Percentiles rank a stretch among this genome's conserved stretches.
Evolutionary conservation across 345 rosid genomes (phyloP).

Genomic region (Gossypium longicalyx): DNA sequence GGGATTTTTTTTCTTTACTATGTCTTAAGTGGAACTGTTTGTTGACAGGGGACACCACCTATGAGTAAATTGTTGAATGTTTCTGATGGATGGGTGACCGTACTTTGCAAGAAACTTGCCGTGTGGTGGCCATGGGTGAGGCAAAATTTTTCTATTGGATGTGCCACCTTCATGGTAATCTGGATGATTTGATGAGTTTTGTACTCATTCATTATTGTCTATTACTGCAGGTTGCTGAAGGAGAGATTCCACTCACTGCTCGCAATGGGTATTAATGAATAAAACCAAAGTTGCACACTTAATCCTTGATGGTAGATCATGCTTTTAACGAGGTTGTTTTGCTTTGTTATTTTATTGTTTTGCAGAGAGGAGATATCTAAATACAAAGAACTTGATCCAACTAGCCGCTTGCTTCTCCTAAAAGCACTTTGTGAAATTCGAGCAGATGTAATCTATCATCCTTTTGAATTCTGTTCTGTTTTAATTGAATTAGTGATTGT

Average conservation of each 20-base stretch:
- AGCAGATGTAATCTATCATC: slow-evolving; percentile 44
- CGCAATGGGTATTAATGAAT: slow-evolving; percentile 48
- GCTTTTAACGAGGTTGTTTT: slow-evolving; percentile 1
- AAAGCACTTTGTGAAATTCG: slow-evolving; percentile 91
- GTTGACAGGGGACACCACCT: slow-evolving; percentile 69
- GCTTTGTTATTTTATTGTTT: slow-evolving; percentile 20
- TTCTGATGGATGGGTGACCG: slow-evolving; percentile 72
- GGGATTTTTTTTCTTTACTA: not conserved
- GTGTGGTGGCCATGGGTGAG: slow-evolving; percentile 89
- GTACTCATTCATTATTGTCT: not conserved
- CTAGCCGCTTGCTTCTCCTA: slow-evolving; percentile 49
- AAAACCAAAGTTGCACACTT: not conserved
- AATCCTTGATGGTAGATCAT: slow-evolving; percentile 7
- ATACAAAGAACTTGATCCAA: slow-evolving; percentile 62
- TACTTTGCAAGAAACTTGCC: slow-evolving; percentile 65
- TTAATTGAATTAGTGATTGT: not conserved
- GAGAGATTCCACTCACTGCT: slow-evolving; percentile 55
- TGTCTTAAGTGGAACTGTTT: slow-evolving; percentile 5
- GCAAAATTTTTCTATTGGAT: slow-evolving; percentile 1
- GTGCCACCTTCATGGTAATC: not conserved
- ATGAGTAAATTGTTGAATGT: slow-evolving; percentile 44
- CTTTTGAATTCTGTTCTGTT: slow-evolving; percentile 13
- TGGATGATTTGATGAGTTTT: slow-evolving; percentile 1
- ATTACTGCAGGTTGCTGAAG: slow-evolving; percentile 67
- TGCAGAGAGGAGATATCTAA: slow-evolving; percentile 57